Percentiles rank a stretch among this genome's conserved stretches.
Evolutionary conservation across 106 monocot genomes (phyloP).

Genomic region (Acanthochlamys bracteata): DNA sequence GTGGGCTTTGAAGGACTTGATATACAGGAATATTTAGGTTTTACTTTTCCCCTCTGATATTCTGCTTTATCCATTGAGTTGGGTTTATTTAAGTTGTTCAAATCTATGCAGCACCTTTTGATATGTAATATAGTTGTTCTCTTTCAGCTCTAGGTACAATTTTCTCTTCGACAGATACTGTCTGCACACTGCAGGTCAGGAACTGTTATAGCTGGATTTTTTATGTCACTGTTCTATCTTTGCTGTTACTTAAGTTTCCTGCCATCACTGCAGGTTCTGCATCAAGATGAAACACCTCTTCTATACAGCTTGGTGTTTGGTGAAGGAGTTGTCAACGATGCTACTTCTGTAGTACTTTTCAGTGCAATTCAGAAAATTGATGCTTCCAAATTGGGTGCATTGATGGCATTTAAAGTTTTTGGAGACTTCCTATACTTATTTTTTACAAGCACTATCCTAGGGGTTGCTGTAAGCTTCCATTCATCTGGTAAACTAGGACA

Average conservation of each 20-base stretch:
- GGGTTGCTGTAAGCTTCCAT: too few relatives aligned
- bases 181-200: conserved; percentile 91
- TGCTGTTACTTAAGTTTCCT: background rate
- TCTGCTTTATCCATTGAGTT: too few relatives aligned
- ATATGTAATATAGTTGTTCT: conserved; percentile 1
- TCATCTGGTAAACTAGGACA: too few relatives aligned
- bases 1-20: conserved; percentile 54
- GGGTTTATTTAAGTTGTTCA: background rate
- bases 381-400: conserved; percentile 84
- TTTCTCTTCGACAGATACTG: conserved; percentile 96
- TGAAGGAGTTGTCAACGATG: conserved; percentile 99
- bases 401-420: conserved; percentile 42
- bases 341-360: conserved; percentile 93
- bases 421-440: conserved; percentile 83
- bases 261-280: conserved; percentile 55
- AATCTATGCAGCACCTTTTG: too few relatives aligned
- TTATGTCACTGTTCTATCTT: background rate
- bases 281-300: conserved; percentile 95
- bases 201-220: too few relatives aligned
- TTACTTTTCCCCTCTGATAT: background rate
- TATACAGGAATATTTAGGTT: conserved; percentile 64
- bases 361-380: conserved; percentile 93
- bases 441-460: conserved; percentile 71
- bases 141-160: conserved; percentile 91
- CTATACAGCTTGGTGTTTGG: conserved; percentile 96